phyloP scores from a whole-genome alignment of 306 rosid genomes.

The Dryas drummondii region DNA sequence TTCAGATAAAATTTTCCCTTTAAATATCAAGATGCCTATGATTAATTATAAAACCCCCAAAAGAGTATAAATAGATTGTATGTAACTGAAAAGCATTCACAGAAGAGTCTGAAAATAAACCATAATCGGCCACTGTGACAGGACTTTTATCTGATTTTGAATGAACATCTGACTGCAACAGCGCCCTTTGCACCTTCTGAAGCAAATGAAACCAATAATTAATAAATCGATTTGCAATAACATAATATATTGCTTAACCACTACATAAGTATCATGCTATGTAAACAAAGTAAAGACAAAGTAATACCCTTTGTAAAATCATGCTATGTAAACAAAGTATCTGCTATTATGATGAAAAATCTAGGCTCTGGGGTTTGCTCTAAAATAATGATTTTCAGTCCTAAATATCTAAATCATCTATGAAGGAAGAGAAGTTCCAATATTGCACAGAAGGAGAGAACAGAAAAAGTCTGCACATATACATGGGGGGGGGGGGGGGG shows the following conservation, averaged over 20 bases:
- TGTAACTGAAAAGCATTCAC: background rate
- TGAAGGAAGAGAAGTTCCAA: background rate
- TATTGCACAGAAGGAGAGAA: background rate
- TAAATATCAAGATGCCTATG: background rate
- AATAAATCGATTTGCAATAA: conserved; percentile 12
- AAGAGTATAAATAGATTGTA: conserved; percentile 12
- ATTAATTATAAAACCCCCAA: background rate
- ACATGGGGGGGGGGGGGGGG: background rate
- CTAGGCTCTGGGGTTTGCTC: background rate
- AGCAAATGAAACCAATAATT: conserved; percentile 16
- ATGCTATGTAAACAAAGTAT: no score
- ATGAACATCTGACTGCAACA: conserved; percentile 82
- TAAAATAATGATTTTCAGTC: background rate
- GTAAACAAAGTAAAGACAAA: background rate
- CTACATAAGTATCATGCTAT: background rate
- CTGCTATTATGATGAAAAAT: conserved; percentile 5
- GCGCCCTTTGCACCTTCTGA: conserved; percentile 87
- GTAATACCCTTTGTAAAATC: background rate
- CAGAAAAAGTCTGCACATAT: no score
- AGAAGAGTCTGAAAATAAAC: conserved; percentile 34
- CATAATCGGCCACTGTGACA: conserved; percentile 94
- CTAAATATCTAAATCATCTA: background rate
- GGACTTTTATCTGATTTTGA: conserved; percentile 94
- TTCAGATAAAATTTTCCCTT: background rate
- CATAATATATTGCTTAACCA: no score